phyloP scores from a whole-genome alignment of 2,329 filamentous ascomycete species.

The Clonostachys sp. region DNA sequence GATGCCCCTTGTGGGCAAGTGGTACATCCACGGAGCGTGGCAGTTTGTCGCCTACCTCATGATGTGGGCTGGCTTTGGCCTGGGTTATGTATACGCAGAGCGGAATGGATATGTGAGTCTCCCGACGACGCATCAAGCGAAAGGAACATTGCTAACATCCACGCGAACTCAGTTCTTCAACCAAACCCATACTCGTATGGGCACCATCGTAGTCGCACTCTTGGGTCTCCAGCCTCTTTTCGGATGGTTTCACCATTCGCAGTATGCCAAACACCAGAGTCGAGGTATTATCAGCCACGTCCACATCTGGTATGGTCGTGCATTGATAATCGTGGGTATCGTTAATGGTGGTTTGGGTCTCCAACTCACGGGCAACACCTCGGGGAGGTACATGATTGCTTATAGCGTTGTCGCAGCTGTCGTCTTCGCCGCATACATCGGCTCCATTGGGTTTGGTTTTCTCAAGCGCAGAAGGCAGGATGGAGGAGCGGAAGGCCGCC shows the following conservation, averaged over 20 bases:
- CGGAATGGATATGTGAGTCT: constrained; percentile 36
- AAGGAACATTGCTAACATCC: neutral
- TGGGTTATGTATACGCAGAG: constrained; percentile 45
- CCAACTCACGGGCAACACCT: constrained; percentile 34
- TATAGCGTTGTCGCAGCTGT: constrained; percentile 53
- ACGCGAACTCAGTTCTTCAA: constrained; percentile 39
- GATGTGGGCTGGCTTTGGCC: constrained; percentile 56
- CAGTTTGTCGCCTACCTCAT: constrained; percentile 49
- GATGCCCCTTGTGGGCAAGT: constrained; percentile 55
- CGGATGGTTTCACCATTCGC: constrained; percentile 51
- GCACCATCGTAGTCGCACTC: constrained; percentile 47
- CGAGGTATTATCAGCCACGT: constrained; percentile 48
- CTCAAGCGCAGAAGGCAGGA: constrained; percentile 2
- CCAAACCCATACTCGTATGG: constrained; percentile 49
- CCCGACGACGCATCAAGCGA: too few relatives aligned
- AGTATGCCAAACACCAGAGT: constrained; percentile 39
- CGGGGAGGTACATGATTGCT: constrained; percentile 34
- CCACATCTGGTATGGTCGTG: constrained; percentile 60
- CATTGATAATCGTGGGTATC: constrained; percentile 52
- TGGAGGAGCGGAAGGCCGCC: too few relatives aligned
- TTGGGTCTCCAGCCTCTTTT: constrained; percentile 54
- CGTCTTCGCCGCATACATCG: constrained; percentile 38
- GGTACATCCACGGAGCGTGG: constrained; percentile 51
- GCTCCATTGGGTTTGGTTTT: constrained; percentile 9
- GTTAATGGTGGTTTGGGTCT: constrained; percentile 62